These are phyloP conservation scores for Chaetothyriales sp. DNA, from an alignment of 2,329 filamentous ascomycete species.

Conservation along the genomic window DNA sequence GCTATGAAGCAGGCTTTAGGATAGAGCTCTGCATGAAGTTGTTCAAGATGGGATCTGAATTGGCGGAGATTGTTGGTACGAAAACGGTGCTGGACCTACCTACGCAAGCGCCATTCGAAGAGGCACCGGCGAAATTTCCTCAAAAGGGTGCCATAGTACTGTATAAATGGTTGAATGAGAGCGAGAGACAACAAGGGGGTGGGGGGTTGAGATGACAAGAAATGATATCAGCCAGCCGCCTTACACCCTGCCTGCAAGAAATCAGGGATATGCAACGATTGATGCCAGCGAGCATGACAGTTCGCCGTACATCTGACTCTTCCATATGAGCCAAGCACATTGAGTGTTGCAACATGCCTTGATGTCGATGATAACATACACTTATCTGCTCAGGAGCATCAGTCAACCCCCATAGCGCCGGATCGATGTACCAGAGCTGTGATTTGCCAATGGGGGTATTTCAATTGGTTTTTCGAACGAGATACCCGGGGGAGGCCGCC, in stretches of 20 bases:
- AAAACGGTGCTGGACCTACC: slow-evolving; percentile 37
- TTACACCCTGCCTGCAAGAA: neutral
- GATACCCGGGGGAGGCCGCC: no score
- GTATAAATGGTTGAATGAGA: slow-evolving; percentile 40
- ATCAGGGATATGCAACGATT: neutral
- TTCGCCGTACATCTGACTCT: slow-evolving; percentile 1
- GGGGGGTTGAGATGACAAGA: neutral
- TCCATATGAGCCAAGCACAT: slow-evolving; percentile 20
- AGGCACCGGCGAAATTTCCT: slow-evolving; percentile 37
- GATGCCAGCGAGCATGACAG: neutral
- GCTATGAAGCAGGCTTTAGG: slow-evolving; percentile 34
- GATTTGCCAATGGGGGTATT: no score
- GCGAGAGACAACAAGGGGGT: slow-evolving; percentile 3
- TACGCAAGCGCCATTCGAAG: slow-evolving; percentile 39
- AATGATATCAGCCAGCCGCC: neutral
- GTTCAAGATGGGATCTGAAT: slow-evolving; percentile 41
- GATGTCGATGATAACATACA: no score
- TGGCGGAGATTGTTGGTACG: slow-evolving; percentile 40
- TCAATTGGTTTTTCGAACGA: no score
- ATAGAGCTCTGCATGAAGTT: slow-evolving; percentile 49
- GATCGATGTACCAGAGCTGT: slow-evolving; percentile 17
- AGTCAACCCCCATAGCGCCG: neutral
- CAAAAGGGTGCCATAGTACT: slow-evolving; percentile 46
- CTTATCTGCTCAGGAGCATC: no score
- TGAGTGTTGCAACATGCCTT: no score